Percentiles rank a stretch among this genome's conserved stretches.
Conservation (phyloP, 768 basidiomycete species). For the Kwoniella bestiolae region DNA sequence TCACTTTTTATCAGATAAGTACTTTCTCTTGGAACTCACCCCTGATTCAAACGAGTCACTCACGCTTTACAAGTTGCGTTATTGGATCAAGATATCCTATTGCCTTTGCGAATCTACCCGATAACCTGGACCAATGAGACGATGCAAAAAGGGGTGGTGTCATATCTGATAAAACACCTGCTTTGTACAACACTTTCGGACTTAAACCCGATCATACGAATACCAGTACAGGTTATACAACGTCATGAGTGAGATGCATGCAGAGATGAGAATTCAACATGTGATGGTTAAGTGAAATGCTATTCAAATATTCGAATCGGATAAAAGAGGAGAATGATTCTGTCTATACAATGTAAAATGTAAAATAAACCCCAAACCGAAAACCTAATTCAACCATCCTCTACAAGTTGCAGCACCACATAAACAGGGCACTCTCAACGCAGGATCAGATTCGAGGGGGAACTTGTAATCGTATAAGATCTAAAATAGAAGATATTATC, state of each 20-base stretch:
- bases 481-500: constrained; percentile 18
- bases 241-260: constrained; percentile 1
- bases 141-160: neutral
- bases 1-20: neutral
- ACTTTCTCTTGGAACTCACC: neutral
- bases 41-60: neutral
- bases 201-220: neutral
- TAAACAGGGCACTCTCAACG: constrained; percentile 47
- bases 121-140: neutral
- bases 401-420: constrained; percentile 65
- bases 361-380: constrained; percentile 31
- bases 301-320: too few relatives aligned
- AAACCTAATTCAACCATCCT: constrained; percentile 85
- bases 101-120: neutral
- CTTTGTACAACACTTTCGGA: neutral
- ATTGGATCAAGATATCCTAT: neutral
- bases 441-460: constrained; percentile 92
- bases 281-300: neutral
- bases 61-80: neutral
- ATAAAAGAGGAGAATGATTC: too few relatives aligned
- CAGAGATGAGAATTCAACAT: neutral
- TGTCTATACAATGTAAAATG: neutral
- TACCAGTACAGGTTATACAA: neutral
- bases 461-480: constrained; percentile 87
- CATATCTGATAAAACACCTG: constrained; percentile 8